A percentile compares a stretch with the other conserved stretches of the same genome.
Conservation (phyloP, 2,329 filamentous ascomycete species). For the Plectosphaerella plurivora region DNA sequence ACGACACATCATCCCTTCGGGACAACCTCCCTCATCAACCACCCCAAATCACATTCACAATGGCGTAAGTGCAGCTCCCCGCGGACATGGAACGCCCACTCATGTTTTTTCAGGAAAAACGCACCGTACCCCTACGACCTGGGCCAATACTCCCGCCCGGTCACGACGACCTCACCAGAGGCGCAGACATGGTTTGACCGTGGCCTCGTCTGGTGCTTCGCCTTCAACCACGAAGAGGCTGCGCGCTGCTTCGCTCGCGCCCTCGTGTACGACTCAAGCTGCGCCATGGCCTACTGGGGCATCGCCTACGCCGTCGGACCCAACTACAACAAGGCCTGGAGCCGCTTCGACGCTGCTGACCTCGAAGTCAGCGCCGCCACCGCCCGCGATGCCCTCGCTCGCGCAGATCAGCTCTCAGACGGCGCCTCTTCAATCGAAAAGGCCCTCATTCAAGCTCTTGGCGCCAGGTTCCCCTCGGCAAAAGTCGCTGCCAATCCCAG, state of each 20-base stretch:
- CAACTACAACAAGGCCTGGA: constrained; percentile 76
- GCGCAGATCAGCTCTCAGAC: constrained; percentile 33
- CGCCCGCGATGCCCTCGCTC: constrained; percentile 38
- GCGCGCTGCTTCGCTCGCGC: constrained; percentile 59
- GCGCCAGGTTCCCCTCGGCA: constrained; percentile 54
- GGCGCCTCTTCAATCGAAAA: constrained; percentile 47
- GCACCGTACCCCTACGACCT: constrained; percentile 57
- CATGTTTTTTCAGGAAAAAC: no score
- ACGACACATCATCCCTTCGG: no score
- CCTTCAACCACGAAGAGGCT: constrained; percentile 73
- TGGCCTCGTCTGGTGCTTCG: constrained; percentile 69
- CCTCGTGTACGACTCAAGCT: constrained; percentile 46
- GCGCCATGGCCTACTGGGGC: constrained; percentile 65
- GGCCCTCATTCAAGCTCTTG: constrained; percentile 60
- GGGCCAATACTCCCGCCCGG: constrained; percentile 48
- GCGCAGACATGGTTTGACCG: constrained; percentile 67
- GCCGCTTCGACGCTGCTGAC: constrained; percentile 61
- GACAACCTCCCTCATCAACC: no score
- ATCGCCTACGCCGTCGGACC: constrained; percentile 68
- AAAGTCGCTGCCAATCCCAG: constrained; percentile 32
- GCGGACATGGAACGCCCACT: no score
- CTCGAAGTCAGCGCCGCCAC: constrained; percentile 43
- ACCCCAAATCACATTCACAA: no score
- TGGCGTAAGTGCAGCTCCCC: no score
- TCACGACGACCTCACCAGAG: constrained; percentile 47